Percentiles rank a stretch among this genome's conserved stretches.
phyloP scores from a whole-genome alignment of 2,329 filamentous ascomycete genomes.

The Aspergillus sp. region DNA sequence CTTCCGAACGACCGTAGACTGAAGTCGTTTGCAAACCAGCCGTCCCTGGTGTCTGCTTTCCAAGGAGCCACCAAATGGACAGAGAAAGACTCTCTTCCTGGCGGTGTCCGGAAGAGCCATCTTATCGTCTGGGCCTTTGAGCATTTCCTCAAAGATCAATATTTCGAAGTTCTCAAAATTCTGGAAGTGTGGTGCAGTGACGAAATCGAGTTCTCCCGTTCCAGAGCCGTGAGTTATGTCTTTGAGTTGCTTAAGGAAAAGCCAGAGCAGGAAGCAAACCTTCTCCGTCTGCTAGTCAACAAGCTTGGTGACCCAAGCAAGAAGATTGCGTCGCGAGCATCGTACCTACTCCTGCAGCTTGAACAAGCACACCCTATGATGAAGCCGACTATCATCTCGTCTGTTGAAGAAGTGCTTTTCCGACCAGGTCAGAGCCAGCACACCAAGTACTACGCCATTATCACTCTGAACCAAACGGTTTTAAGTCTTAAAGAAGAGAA shows the following conservation, averaged over 20 bases:
- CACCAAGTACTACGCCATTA: constrained; percentile 92
- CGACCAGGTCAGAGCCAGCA: constrained; percentile 81
- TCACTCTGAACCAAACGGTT: constrained; percentile 95
- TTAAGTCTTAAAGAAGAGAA: constrained; percentile 77
- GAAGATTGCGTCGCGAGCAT: constrained; percentile 91
- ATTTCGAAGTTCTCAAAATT: constrained; percentile 88
- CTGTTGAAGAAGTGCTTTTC: constrained; percentile 84
- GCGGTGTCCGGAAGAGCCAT: constrained; percentile 68
- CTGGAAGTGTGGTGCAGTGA: constrained; percentile 92
- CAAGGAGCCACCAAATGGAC: constrained; percentile 65
- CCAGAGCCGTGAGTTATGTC: constrained; percentile 82
- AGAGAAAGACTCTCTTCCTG: constrained; percentile 65
- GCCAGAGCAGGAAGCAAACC: constrained; percentile 93
- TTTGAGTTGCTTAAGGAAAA: constrained; percentile 91
- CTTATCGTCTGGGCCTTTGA: constrained; percentile 88
- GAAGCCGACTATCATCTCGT: constrained; percentile 81
- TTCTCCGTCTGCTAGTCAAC: constrained; percentile 86
- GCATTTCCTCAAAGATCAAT: constrained; percentile 89
- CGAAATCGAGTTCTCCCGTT: constrained; percentile 89
- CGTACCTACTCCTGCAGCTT: constrained; percentile 88
- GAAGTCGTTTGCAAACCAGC: constrained; percentile 72
- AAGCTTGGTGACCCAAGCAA: constrained; percentile 93
- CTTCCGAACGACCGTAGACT: constrained; percentile 79
- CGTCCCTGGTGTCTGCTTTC: constrained; percentile 66
- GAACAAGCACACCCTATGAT: constrained; percentile 86